Evolutionary conservation across 2,329 filamentous ascomycete species (phyloP).

Genomic region (Fusarium acutatum): DNA sequence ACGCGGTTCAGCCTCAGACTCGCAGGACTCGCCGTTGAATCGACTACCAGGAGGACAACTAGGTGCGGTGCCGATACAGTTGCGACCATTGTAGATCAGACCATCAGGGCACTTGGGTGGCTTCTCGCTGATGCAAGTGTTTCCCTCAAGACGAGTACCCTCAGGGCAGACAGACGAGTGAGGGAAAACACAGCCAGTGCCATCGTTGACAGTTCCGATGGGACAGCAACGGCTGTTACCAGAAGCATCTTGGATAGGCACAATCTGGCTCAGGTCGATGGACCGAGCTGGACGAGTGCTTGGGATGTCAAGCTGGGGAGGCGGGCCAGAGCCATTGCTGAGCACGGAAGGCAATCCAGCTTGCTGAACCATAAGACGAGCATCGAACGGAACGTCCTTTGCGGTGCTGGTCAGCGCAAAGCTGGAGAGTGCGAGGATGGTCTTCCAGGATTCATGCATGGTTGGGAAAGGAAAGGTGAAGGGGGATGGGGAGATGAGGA

Average conservation of each 20-base stretch:
- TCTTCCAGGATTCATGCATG: constrained; percentile 4
- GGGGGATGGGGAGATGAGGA: not conserved
- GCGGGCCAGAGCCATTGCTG: not conserved
- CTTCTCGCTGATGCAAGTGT: constrained; percentile 11
- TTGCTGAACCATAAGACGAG: not conserved
- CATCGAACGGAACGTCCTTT: not conserved
- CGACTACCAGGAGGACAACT: not conserved
- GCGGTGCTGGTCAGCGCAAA: not conserved
- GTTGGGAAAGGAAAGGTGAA: not conserved
- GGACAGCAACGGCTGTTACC: constrained; percentile 15
- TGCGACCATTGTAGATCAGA: constrained; percentile 6
- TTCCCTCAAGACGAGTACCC: constrained; percentile 16
- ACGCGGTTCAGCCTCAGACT: not conserved
- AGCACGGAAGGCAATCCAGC: not conserved
- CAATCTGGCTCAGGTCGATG: constrained; percentile 9
- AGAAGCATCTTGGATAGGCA: not conserved
- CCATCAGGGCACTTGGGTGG: not conserved
- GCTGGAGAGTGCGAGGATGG: not conserved
- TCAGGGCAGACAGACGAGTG: constrained; percentile 19
- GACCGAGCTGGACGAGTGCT: not conserved
- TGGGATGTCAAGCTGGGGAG: not conserved
- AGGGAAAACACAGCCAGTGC: constrained; percentile 24
- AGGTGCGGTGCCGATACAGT: not conserved
- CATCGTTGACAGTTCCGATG: constrained; percentile 23
- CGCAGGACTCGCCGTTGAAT: constrained; percentile 21